phyloP scores from a whole-genome alignment of 371 early-diverging fungal species.

The Funneliformis caledonium region DNA sequence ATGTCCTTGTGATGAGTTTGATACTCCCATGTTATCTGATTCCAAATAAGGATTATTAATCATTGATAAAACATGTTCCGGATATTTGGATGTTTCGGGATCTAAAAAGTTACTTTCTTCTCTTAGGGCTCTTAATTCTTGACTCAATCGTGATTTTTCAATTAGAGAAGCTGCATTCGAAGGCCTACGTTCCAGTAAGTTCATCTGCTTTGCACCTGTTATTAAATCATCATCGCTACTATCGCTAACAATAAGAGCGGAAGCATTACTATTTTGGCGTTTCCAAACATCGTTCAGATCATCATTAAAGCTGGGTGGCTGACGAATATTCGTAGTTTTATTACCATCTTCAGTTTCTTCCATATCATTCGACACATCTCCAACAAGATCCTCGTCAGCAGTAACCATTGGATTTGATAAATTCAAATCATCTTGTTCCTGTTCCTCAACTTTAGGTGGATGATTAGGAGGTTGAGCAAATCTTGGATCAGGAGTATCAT shows the following conservation, averaged over 20 bases:
- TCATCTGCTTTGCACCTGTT: slow-evolving; percentile 5
- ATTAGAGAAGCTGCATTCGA: not conserved
- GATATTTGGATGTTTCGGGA: not conserved
- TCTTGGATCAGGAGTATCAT: slow-evolving; percentile 8
- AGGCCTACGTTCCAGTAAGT: slow-evolving; percentile 7
- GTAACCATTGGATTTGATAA: slow-evolving; percentile 39
- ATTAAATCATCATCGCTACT: slow-evolving; percentile 27
- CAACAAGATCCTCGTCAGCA: slow-evolving; percentile 40
- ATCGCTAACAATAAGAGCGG: not conserved
- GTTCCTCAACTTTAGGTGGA: slow-evolving; percentile 14
- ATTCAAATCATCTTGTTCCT: not conserved
- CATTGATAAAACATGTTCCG: not conserved
- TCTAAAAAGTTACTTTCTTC: not conserved
- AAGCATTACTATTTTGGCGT: not conserved
- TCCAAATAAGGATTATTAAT: not conserved
- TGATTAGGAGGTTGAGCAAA: not conserved
- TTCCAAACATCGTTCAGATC: slow-evolving; percentile 20
- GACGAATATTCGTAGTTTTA: not conserved
- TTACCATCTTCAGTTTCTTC: not conserved
- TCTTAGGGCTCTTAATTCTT: not conserved
- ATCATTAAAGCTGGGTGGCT: too few species aligned
- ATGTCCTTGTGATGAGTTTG: not conserved
- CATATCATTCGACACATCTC: not conserved
- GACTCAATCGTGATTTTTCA: not conserved
- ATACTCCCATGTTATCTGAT: not conserved